phyloP scores from a whole-genome alignment of 768 basidiomycete species.

The Lepiota venenata region DNA sequence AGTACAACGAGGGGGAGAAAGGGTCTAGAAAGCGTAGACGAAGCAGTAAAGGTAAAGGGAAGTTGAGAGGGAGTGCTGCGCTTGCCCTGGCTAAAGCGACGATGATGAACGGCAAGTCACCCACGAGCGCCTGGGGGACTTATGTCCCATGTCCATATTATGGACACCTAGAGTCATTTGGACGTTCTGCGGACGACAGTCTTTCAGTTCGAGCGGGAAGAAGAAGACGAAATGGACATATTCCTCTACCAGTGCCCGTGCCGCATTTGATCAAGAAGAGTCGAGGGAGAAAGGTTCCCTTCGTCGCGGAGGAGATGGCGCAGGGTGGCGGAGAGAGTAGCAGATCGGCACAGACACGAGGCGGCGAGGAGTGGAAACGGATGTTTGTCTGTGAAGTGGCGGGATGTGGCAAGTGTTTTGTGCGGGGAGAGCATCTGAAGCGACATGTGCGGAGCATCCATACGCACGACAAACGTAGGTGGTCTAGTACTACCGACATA shows the following conservation, averaged over 20 bases:
- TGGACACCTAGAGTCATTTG: neutral
- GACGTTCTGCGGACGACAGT: neutral
- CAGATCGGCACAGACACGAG: constrained; percentile 11
- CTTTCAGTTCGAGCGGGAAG: constrained; percentile 8
- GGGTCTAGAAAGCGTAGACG: neutral
- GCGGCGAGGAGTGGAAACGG: constrained; percentile 28
- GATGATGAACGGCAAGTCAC: constrained; percentile 18
- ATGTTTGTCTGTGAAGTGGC: constrained; percentile 64
- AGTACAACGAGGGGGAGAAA: constrained; percentile 17
- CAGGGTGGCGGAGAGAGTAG: constrained; percentile 2
- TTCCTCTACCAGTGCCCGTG: constrained; percentile 49
- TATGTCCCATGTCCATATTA: neutral
- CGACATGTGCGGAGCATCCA: constrained; percentile 79
- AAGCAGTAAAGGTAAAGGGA: constrained; percentile 19
- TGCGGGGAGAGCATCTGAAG: constrained; percentile 77
- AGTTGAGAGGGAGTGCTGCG: constrained; percentile 31
- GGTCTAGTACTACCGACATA: neutral
- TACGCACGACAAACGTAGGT: constrained; percentile 81
- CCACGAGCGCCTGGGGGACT: constrained; percentile 10
- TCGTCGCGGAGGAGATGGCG: constrained; percentile 18
- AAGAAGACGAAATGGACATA: constrained; percentile 29
- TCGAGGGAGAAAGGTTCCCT: constrained; percentile 57
- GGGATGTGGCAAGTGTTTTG: constrained; percentile 79
- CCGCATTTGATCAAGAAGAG: constrained; percentile 64
- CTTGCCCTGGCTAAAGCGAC: constrained; percentile 28